Evolutionary conservation across 176 grass and related monocot genomes (phyloP), one percentile per base, ranked within the genome.

Genomic region (Hordeum marinum): DNA sequence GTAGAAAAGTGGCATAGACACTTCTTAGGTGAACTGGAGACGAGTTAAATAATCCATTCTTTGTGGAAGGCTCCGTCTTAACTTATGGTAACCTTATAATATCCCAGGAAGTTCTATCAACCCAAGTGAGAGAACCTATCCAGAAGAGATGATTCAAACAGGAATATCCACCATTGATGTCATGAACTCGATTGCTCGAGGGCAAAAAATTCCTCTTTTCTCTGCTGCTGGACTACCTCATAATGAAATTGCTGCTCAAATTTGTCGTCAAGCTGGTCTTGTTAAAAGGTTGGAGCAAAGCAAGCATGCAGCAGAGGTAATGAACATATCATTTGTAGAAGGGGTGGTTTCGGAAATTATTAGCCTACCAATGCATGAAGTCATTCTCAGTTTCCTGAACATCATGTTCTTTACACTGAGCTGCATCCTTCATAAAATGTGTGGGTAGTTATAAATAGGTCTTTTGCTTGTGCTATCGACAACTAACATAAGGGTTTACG

Each of bases 141-240:
- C 95, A 70, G 95, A 97, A 91, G 92, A 97, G 82, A 97, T 97
- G 92, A 97, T 97, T 52, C 95, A 97, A 86, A 97, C 95, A 45
- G 90, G 95, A 43, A 97, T 97, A 82, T 97, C 95, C 40, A 97
- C 95, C 69, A 97, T 97, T 69, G 95, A 97, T 79, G 95, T 97
- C 68, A 97, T 97, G 95, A 97, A 97, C 75, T 97, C 92, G 4
- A 97, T 97, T 86, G 95, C 95, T 79, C 75, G 95, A 86, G 95
- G 95, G 9, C 92, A 97, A 86, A 97, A 97, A 72, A 97, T 97
- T 83, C 95, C 95, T 13, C 88, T 97, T 37, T 97, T 97, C 80
- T 97, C 90, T 91, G 95, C 95, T 88, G 88, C 89, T 85, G 95
- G 95, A 46, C 92, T 97, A 71, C 95, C 95, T 48, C 95, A 97